Base-by-base conservation (phyloP, 139 green algal genomes). In the Nannochloris sp. region DNA sequence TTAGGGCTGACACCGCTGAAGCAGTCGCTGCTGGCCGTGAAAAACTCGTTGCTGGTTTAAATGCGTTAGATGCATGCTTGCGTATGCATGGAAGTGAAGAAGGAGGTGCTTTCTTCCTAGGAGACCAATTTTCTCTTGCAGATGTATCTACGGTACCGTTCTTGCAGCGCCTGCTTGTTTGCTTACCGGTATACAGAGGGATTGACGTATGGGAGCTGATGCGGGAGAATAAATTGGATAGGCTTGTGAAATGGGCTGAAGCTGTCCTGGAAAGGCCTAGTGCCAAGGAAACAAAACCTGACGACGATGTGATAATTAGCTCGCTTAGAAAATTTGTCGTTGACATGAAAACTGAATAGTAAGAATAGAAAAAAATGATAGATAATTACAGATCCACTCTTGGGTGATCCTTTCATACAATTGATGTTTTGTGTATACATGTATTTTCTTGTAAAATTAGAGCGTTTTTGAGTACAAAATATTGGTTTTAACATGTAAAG, bases 1-100 rank as follows among this genome's bases (percentile, higher is more conserved):
- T 63, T 34, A 34, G 24, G 10, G 55, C 55, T 60, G 55, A 63
- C 3, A 54, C 55, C 33, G 55, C 32, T 23, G 55, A 63, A 12
- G 31, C 55, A 54, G 2, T 63, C 12, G 25, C 31, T 29, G 55
- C 55, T 60, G 55, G 12, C 23, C 46, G 51, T n/a, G 33, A 2
- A 9, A 63, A 63, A 36, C 12, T 63, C 8, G 55, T 27, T 36
- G 7, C 55, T 63, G 55, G 25, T 1, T 36, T 63, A 12, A 63
- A 31, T 34, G 55, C 19, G 19, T 19, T 63, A 36, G 3, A 63
- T 36, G 33, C 31, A 23, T 63, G 46, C 19, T 9, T 63, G 32
- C 23, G 33, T 23, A 35, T 54, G 55, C 24, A 63, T 14, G 55
- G 55, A 12, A 58, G 23, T 36, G 14, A 8, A 35, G 33, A 59